Evolutionary conservation across 2,329 filamentous ascomycete species (phyloP), one percentile per base, ranked within the genome.

Genomic region (Ophiobolus disseminans): DNA sequence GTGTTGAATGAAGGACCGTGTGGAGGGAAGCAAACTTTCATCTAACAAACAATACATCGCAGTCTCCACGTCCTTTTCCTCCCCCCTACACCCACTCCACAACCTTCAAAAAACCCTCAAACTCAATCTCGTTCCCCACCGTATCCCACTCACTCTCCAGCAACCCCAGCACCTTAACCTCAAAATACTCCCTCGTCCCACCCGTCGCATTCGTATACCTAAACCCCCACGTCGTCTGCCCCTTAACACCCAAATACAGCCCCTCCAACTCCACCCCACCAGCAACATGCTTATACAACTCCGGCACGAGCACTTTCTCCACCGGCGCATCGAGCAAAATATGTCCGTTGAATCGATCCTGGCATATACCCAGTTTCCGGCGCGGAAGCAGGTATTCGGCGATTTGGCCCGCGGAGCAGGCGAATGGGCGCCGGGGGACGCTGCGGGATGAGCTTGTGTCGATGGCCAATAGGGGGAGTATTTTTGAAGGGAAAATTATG

Each of bases 1-100:
- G 52, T 67, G 11, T 26, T 66, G 3, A 39, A 25, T 4, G 48
- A 65, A 14, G 57, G 58, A 8, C 50, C 42, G 21, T 54, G 51
- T 39, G 20, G 25, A 5, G 51, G 51, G 10, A 19, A 38, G 40
- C 51, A 54, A 40, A 54, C 43, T 13, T 54, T 54, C 21, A 16
- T 48, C 7, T 54, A 35, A 26, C 5, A 2, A 13, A n/a, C 25
- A 28, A n/a, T 28, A 28, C 23, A 26, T 26, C 23, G 11, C 11
- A 7, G 11, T 26, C n/a, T 26, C 7, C 23, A 11, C 11, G 23
- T 26, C 23, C 11, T 26, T 26, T 26, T 26, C 23, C 11, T 11
- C 6, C 23, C 23, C 23, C 6, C 23, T 26, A 26, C 23, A 26
- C 11, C 23, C 23, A 26, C 23, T 26, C 7, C 6, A 11, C 23